A percentile compares a stretch with the other conserved stretches of the same genome.
Evolutionary conservation across 2,329 filamentous ascomycete species (phyloP).

Genomic region (Pseudohalonectria lignicola): DNA sequence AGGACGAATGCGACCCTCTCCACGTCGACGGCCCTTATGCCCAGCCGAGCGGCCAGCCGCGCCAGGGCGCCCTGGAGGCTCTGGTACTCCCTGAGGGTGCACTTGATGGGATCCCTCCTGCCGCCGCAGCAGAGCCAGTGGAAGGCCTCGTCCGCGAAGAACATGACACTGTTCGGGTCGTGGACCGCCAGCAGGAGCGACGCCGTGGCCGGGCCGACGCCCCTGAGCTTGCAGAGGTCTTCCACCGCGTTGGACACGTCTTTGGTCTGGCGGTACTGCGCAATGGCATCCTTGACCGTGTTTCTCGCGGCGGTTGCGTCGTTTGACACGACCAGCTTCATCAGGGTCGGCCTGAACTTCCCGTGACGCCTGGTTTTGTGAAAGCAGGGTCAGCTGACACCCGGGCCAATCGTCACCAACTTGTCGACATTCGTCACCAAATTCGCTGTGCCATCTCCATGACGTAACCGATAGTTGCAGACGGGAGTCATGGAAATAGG

Average conservation of each 20-base stretch:
- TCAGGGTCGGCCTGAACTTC: conserved; percentile 49
- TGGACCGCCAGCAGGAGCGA: conserved; percentile 61
- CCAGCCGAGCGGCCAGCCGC: conserved; percentile 34
- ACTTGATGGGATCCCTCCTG: conserved; percentile 47
- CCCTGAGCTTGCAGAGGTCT: conserved; percentile 48
- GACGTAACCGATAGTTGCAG: too few species aligned
- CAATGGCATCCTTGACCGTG: conserved; percentile 41
- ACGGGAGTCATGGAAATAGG: too few species aligned
- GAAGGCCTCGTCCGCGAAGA: conserved; percentile 74
- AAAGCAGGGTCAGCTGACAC: conserved; percentile 2
- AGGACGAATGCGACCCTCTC: conserved; percentile 65
- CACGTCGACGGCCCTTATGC: conserved; percentile 47
- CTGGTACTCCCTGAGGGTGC: conserved; percentile 58
- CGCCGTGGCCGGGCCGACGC: conserved; percentile 71
- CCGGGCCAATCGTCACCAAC: too few species aligned
- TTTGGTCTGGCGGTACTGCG: conserved; percentile 17
- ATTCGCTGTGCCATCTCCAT: too few species aligned
- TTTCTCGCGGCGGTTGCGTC: conserved; percentile 29
- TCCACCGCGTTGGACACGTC: conserved; percentile 33
- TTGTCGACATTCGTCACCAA: too few species aligned
- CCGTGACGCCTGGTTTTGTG: conserved; percentile 52
- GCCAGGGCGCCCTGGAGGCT: conserved; percentile 34
- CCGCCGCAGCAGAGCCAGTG: conserved; percentile 56
- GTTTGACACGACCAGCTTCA: conserved; percentile 54
- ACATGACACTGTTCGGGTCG: conserved; percentile 47